Percentiles rank a stretch among this genome's conserved stretches.
phyloP scores from a whole-genome alignment of 2,329 filamentous ascomycete genomes.

The Arachnopeziza araneosa region DNA sequence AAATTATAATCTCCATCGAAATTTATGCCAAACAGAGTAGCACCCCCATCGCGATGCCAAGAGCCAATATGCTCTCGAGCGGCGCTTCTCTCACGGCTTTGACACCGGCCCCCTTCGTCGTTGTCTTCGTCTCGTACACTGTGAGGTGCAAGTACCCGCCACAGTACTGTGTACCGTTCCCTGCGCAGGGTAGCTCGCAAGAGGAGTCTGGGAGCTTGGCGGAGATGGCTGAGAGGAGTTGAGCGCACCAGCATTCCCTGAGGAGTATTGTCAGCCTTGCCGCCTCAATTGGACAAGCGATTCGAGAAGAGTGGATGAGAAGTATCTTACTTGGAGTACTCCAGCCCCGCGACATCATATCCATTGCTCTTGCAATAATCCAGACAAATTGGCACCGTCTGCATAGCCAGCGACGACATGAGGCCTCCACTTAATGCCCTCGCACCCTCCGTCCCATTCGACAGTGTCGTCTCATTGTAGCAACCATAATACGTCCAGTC shows the following conservation, averaged over 20 bases:
- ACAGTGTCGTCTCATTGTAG: slow-evolving; percentile 34
- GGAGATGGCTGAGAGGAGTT: slow-evolving; percentile 42
- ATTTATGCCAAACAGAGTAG: slow-evolving; percentile 20
- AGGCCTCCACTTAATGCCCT: slow-evolving; percentile 19
- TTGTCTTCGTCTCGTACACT: slow-evolving; percentile 34
- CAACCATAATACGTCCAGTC: slow-evolving; percentile 32
- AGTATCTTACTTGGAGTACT: slow-evolving; percentile 24
- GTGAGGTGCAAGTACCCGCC: slow-evolving; percentile 47
- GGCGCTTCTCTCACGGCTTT: slow-evolving; percentile 12
- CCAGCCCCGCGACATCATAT: slow-evolving; percentile 24
- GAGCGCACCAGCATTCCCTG: slow-evolving; percentile 57
- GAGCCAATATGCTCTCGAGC: slow-evolving; percentile 19
- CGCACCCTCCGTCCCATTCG: slow-evolving; percentile 17
- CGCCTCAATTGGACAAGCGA: background rate
- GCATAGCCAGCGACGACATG: slow-evolving; percentile 14
- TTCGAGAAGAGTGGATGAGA: background rate
- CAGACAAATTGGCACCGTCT: slow-evolving; percentile 24
- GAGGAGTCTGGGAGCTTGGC: slow-evolving; percentile 39
- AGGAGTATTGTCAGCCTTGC: background rate
- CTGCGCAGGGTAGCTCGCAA: slow-evolving; percentile 50
- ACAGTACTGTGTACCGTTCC: slow-evolving; percentile 46
- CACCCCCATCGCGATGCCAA: slow-evolving; percentile 22
- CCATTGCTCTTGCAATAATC: slow-evolving; percentile 14
- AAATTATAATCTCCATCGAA: background rate
- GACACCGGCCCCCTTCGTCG: slow-evolving; percentile 14